Base-by-base conservation (phyloP, 2,329 filamentous ascomycete genomes). In the Emydomyces testavorans region DNA sequence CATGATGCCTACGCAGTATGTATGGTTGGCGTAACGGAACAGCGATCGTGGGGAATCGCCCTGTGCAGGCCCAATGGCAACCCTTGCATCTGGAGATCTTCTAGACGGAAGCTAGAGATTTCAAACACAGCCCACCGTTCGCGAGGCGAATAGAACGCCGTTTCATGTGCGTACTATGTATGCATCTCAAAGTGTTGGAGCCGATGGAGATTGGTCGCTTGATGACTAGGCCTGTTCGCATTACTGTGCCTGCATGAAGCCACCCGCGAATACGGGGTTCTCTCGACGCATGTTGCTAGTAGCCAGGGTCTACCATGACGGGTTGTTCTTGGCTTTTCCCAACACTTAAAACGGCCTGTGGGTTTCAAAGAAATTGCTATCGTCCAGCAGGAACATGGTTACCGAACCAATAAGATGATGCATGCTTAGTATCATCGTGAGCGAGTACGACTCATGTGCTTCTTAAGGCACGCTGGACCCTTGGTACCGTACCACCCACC, bases 91-190 rank as follows among this genome's bases (percentile, higher is more conserved):
- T n/a, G n/a, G n/a, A n/a, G n/a, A n/a, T n/a, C n/a, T n/a, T n/a
- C n/a, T n/a, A n/a, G n/a, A n/a, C n/a, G n/a, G n/a, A n/a, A n/a
- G n/a, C n/a, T n/a, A n/a, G n/a, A n/a, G 4, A 20, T 45, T 45
- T 21, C 42, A 45, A 37, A 37, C 20, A 26, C 32, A 21, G 37
- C 42, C 42, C 28, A 45, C 42, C 42, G 42, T 43, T 39, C 37
- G 16, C 20, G 8, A 32, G n/a, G n/a, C n/a, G 42, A 32, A 37
- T 32, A n/a, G n/a, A n/a, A n/a, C n/a, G n/a, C n/a, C n/a, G n/a
- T n/a, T n/a, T n/a, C n/a, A n/a, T n/a, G n/a, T n/a, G n/a, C n/a
- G n/a, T n/a, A n/a, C n/a, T n/a, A n/a, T n/a, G n/a, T n/a, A n/a
- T n/a, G n/a, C n/a, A n/a, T n/a, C 40, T 15, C 40, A 10, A 15